These are phyloP conservation scores for Erodium texanum DNA, from an alignment of 441 rosid species.

Conservation along the genomic window DNA sequence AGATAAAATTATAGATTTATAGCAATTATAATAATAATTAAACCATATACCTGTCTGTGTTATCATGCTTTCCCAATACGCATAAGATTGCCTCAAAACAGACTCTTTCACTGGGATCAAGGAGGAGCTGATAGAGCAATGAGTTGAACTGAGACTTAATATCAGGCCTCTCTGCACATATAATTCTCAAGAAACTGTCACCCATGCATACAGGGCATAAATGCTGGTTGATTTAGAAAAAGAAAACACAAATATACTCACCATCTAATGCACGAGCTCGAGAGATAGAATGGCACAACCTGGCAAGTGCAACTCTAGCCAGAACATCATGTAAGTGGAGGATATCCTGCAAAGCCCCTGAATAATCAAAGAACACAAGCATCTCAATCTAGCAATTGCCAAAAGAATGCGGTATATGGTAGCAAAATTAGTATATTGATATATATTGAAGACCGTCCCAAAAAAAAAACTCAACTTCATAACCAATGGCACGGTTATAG, in stretches of 20 bases:
- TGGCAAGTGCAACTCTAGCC: conserved; percentile 94
- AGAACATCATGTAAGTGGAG: conserved; percentile 99
- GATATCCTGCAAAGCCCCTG: conserved; percentile 98
- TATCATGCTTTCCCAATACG: conserved; percentile 76
- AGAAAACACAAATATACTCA: conserved; percentile 24
- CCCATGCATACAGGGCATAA: conserved; percentile 17
- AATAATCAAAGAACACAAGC: conserved; percentile 23
- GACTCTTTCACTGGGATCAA: conserved; percentile 99
- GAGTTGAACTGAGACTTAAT: conserved; percentile 89
- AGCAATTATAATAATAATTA: conserved; percentile 13
- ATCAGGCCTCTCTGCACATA: conserved; percentile 72
- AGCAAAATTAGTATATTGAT: conserved; percentile 18
- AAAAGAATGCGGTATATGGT: conserved; percentile 3
- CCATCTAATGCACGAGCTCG: conserved; percentile 96
- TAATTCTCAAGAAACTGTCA: conserved; percentile 21
- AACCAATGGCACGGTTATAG: not conserved
- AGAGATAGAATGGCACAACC: conserved; percentile 78
- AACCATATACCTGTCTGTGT: conserved; percentile 53
- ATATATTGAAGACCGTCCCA: not conserved
- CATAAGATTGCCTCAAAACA: conserved; percentile 96
- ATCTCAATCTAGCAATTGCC: conserved; percentile 17
- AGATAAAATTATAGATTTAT: conserved; percentile 6
- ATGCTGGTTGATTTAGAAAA: conserved; percentile 10
- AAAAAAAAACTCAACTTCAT: not conserved
- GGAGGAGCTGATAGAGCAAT: conserved; percentile 85